Evolutionary conservation across 2,329 filamentous ascomycete genomes (phyloP).

Genomic region (Neonectria coccinea): DNA sequence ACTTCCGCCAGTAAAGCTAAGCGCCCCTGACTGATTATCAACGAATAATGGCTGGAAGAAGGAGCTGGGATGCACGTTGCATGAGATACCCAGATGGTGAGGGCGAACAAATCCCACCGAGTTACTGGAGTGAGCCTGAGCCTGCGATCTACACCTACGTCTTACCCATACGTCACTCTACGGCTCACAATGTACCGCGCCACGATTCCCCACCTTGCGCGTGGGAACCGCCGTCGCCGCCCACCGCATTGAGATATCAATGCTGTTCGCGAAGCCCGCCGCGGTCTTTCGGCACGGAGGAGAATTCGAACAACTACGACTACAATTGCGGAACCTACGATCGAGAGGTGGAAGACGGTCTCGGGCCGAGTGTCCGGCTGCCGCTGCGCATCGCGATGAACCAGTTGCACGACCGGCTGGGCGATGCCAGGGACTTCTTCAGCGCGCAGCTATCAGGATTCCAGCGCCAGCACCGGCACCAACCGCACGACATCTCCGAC

Average conservation of each 20-base stretch:
- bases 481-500: too few relatives aligned
- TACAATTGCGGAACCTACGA: background rate
- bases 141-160: background rate
- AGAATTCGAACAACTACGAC: background rate
- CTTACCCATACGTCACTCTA: background rate
- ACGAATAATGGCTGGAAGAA: background rate
- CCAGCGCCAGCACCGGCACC: constrained; percentile 12
- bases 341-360: background rate
- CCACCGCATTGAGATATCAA: background rate
- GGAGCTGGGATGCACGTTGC: background rate
- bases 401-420: constrained; percentile 32
- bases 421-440: constrained; percentile 26
- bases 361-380: constrained; percentile 11
- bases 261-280: background rate
- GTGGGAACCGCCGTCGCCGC: background rate
- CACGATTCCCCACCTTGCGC: background rate
- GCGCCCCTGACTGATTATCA: background rate
- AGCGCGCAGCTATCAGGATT: constrained; percentile 27
- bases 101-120: background rate
- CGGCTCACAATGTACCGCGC: background rate
- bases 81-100: background rate
- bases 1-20: too few relatives aligned
- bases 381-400: constrained; percentile 35
- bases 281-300: background rate
- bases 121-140: background rate